Percentiles rank a stretch among this genome's conserved stretches.
Evolutionary conservation across 305 asterid genomes (phyloP).

Genomic region (Solanum hybrid): DNA sequence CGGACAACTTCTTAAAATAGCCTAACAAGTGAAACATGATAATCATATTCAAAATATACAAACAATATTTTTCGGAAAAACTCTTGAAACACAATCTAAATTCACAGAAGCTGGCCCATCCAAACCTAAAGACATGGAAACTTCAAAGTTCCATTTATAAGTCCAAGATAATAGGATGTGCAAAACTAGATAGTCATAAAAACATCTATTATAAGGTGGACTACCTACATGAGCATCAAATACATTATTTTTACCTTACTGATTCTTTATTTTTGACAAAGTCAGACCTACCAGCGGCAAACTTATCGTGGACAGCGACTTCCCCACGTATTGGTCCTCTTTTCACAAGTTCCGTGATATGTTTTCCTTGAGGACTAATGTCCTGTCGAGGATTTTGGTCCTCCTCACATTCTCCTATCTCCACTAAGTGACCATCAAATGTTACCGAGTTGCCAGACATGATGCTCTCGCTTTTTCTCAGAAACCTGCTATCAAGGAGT

Average conservation of each 20-base stretch:
- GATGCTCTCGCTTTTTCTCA: constrained; percentile 53
- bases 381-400: constrained; percentile 34
- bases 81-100: not conserved
- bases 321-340: constrained; percentile 16
- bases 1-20: not conserved
- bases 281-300: constrained; percentile 33
- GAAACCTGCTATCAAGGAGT: constrained; percentile 54
- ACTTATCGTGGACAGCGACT: constrained; percentile 12
- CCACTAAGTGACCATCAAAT: constrained; percentile 62
- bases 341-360: constrained; percentile 19
- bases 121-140: not conserved
- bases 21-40: not conserved
- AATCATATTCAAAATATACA: not conserved
- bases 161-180: not conserved
- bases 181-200: not conserved
- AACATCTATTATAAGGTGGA: not conserved
- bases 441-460: constrained; percentile 49
- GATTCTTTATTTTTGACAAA: constrained; percentile 8
- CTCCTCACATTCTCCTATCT: constrained; percentile 50
- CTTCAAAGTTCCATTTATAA: not conserved
- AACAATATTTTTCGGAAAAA: not conserved
- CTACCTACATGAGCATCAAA: constrained; percentile 11
- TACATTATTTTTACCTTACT: not conserved
- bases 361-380: constrained; percentile 21
- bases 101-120: not conserved